Base-by-base conservation (phyloP, 805 yeast species). In the Kazachstania bromeliacearum region DNA sequence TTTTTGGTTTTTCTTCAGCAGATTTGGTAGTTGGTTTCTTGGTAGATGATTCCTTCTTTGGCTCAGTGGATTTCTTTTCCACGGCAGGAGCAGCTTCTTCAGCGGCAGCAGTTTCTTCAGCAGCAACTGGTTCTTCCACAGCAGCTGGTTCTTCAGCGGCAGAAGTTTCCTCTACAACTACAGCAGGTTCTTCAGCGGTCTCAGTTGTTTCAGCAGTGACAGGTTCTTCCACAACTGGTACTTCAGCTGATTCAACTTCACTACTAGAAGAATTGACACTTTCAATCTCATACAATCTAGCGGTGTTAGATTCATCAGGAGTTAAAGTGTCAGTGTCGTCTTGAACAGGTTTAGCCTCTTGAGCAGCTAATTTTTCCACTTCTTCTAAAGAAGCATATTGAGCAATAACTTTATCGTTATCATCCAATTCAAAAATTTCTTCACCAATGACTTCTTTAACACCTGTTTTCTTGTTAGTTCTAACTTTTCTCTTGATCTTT, bases 401-500 rank as follows among this genome's bases (percentile, higher is more conserved):
- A 10, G 32, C 31, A 17, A 39, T 26, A 15, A 39, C 15, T 14
- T 39, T 33, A 35, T 39, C 36, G 29, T 42, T 34, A 17, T 36
- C 38, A 21, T 41, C 44, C 15, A 40, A 18, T 28, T 45, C 47
- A 7, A 49, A 39, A 15, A 55, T 55, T 31, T 51, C 57, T 34
- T 56, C 52, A 25, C 60, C 57, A 6, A 64, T 47, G 34, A 61
- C 57, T 34, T 50, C 53, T 31, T 58, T 62, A 44, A 64, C 69
- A 26, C 70, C 69, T 4, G 69, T 66, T 25, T 47, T 39, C 40
- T 62, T 64, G 51, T 64, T 63, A 43, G 53, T 63, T 50, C 57
- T 63, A 28, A 64, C 51, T 28, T 51, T 51, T 47, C 61, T 62
- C 52, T 60, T 64, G 17, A 66, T 60, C 43, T 57, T 62, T 15